These are phyloP conservation scores for Trichoderma breve DNA, from an alignment of 2,329 filamentous ascomycete species.

Conservation along the genomic window DNA sequence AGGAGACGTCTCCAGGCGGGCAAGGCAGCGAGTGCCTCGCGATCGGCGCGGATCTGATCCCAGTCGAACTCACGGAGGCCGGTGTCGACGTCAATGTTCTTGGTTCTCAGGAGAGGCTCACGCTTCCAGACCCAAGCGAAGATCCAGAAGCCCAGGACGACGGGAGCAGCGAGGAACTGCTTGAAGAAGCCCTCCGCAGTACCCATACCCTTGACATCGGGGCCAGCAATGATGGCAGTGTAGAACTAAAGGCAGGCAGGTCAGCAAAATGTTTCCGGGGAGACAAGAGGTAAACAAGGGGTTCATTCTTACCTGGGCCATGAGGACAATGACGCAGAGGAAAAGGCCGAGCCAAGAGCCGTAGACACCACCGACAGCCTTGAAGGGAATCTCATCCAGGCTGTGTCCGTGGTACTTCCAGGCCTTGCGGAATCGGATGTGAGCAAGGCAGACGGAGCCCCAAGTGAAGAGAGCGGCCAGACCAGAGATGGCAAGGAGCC, in stretches of 20 bases:
- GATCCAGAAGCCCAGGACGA: slow-evolving; percentile 56
- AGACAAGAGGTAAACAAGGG: not conserved
- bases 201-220: slow-evolving; percentile 33
- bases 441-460: slow-evolving; percentile 61
- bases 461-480: slow-evolving; percentile 62
- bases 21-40: slow-evolving; percentile 48
- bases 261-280: slow-evolving; percentile 3
- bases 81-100: slow-evolving; percentile 66
- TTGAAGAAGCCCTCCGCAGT: slow-evolving; percentile 55
- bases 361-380: slow-evolving; percentile 46
- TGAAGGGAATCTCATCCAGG: slow-evolving; percentile 41
- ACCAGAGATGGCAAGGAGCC: slow-evolving; percentile 61
- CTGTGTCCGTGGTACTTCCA: slow-evolving; percentile 59
- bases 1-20: slow-evolving; percentile 49
- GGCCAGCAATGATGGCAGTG: slow-evolving; percentile 43
- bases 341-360: slow-evolving; percentile 63
- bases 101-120: slow-evolving; percentile 54
- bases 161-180: slow-evolving; percentile 52
- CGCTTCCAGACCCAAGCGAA: slow-evolving; percentile 66
- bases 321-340: slow-evolving; percentile 54
- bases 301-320: slow-evolving; percentile 48
- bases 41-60: slow-evolving; percentile 58
- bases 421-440: slow-evolving; percentile 63
- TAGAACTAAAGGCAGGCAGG: slow-evolving; percentile 42
- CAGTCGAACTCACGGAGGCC: slow-evolving; percentile 65